Conservation (phyloP, 108 stramenopile species). For the Cylindrotheca closterium region DNA sequence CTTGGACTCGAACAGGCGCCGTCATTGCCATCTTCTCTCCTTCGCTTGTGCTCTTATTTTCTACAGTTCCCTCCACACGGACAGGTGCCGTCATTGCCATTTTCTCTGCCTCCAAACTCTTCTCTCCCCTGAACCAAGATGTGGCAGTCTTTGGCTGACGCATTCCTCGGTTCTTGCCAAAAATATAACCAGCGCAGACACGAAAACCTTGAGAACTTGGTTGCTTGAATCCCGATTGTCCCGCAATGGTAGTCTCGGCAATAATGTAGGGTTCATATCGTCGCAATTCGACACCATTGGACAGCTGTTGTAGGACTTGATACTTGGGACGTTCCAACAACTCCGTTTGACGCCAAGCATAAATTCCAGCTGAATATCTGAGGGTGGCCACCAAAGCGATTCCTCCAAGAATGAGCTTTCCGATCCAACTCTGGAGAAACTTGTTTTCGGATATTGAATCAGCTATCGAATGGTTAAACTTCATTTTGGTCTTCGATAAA, state of each 20-base stretch:
- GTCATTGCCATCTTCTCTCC: constrained; percentile 68
- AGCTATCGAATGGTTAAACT: too few species aligned
- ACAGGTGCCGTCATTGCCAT: constrained; percentile 66
- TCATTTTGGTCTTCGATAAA: too few species aligned
- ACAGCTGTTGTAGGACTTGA: constrained; percentile 36
- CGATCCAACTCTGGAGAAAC: constrained; percentile 2
- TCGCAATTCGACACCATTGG: constrained; percentile 51
- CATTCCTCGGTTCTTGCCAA: constrained; percentile 51
- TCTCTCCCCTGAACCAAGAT: not conserved
- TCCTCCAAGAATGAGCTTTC: constrained; percentile 17
- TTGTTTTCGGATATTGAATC: too few species aligned
- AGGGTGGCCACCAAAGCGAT: constrained; percentile 24
- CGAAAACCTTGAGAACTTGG: constrained; percentile 44
- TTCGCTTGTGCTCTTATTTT: not conserved
- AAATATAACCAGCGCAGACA: constrained; percentile 61
- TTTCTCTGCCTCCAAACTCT: constrained; percentile 21
- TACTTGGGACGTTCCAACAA: constrained; percentile 54
- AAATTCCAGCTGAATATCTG: constrained; percentile 47
- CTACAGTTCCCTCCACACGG: constrained; percentile 13
- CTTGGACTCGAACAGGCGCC: constrained; percentile 46
- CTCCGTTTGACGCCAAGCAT: constrained; percentile 47
- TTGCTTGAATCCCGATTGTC: constrained; percentile 39
- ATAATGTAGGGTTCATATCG: constrained; percentile 64
- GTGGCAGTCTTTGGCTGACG: not conserved
- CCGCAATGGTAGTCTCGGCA: constrained; percentile 56